Base-by-base conservation (phyloP, 2,329 filamentous ascomycete species). In the Epichloe gansuensis region DNA sequence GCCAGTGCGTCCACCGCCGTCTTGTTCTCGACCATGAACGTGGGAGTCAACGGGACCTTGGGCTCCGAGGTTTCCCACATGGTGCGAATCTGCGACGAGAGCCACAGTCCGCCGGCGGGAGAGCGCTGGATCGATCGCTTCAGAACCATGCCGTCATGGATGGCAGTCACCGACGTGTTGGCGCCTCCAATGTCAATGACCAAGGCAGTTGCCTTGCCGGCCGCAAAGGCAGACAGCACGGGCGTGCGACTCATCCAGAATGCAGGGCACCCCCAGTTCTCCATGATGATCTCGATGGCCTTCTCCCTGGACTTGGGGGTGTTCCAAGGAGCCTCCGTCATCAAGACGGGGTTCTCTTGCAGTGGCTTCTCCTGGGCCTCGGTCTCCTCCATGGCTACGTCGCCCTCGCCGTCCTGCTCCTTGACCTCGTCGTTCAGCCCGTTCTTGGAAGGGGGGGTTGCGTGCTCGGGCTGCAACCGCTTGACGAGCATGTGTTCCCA, bases 311-410 rank as follows among this genome's bases (percentile, higher is more conserved):
- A 81, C 73, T 96, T 96, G 43, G 80, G 70, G 27, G 82, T 78
- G 69, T 95, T 97, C 90, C 91, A 97, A 11, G 88, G 86, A 13
- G 90, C 87, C 70, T 98, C 93, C 1, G 89, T 95, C 80, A 98
- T 85, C 54, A 98, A 75, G 55, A 98, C 73, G 7, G 93, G 94
- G 67, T 87, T 93, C 67, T 97, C 93, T 48, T 85, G 81, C 56
- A 98, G 75, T 7, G 87, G 81, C 69, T 89, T 93, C 67, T 94
- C 89, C 60, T 84, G 63, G 41, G 63, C 56, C 56, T 72, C 69
- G 12, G 61, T 66, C 21, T 69, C 67, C 70, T 77, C 77, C 77
- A 83, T 81, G 56, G 74, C 69, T 27, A 82, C 73, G 55, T 82
- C 80, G 36, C 75, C 81, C 54, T 82, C 74, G 25, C 71, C 77